Base-by-base conservation (phyloP, 2,329 filamentous ascomycete species). In the Xylariaceae sp. region DNA sequence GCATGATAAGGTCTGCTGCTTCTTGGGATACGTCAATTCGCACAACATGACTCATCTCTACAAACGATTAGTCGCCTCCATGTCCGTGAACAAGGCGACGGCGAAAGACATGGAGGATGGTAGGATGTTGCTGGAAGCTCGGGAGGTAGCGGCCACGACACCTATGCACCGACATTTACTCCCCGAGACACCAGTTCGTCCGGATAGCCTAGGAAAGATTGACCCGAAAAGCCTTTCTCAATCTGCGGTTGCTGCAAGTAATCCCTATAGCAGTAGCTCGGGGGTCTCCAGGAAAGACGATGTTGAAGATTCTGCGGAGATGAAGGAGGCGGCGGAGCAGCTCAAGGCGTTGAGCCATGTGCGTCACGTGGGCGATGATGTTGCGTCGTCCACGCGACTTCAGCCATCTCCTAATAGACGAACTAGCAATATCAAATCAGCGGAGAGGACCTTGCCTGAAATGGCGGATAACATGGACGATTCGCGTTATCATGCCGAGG, bases 281-380 rank as follows among this genome's bases (percentile, higher is more conserved):
- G 64, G 62, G 50, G 65, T 71, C 11, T 72, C 73, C 1, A 70
- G 72, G 37, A 79, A 80, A 59, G 73, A 80, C 34, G 78, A 82
- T 39, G 80, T 78, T 3, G 84, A 86, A 67, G 84, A 87, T 58
- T 85, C 84, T n/a, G 84, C 82, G 7, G 85, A 88, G 72, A 87
- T 88, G 83, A 83, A 87, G 65, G 83, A 87, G 70, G 85, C 85
- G 17, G 85, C 85, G 3, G 84, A 87, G 68, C 84, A 87, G 70
- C 76, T 88, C 4, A 87, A 87, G 67, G 84, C 84, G 1, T 71
- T 88, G 48, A 87, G 85, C 65, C 84, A 88, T 66, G 80, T 87
- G 56, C 79, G 84, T 2, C 82, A 82, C 61, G 69, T 78, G 15
- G 82, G 80, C 62, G 80, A 80, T 58, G 80, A 82, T 34, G 61